A percentile compares a stretch with the other conserved stretches of the same genome.
phyloP scores from a whole-genome alignment of 2,329 filamentous ascomycete genomes.

The Myotisia sp. region DNA sequence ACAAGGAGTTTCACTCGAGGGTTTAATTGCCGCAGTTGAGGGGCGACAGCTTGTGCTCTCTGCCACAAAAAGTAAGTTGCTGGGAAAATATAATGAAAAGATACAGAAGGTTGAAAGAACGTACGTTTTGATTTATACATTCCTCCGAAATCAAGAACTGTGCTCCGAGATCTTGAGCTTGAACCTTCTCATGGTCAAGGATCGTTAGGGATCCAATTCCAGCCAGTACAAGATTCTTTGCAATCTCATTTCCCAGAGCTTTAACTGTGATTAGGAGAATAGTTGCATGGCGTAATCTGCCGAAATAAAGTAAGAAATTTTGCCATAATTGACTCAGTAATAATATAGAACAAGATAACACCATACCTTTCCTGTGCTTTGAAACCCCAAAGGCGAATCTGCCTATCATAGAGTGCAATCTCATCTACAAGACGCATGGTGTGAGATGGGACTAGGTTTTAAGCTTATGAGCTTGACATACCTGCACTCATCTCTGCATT shows the following conservation, averaged over 20 bases:
- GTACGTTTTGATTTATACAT: slow-evolving; percentile 59
- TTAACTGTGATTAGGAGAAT: slow-evolving; percentile 80
- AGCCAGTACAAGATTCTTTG: slow-evolving; percentile 91
- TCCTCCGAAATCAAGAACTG: slow-evolving; percentile 69
- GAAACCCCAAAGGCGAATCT: slow-evolving; percentile 94
- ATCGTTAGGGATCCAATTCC: slow-evolving; percentile 85
- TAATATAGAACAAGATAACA: slow-evolving; percentile 17
- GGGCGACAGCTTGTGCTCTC: slow-evolving; percentile 65
- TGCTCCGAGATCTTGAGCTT: slow-evolving; percentile 63
- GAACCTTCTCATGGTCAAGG: slow-evolving; percentile 61
- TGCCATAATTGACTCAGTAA: slow-evolving; percentile 19
- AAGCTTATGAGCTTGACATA: neutral
- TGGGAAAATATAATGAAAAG: neutral
- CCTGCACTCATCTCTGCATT: slow-evolving; percentile 2
- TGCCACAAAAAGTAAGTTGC: slow-evolving; percentile 19
- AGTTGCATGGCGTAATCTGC: slow-evolving; percentile 70
- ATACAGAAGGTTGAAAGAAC: slow-evolving; percentile 9
- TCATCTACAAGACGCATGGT: slow-evolving; percentile 48
- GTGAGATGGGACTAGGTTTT: neutral
- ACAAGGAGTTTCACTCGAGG: slow-evolving; percentile 66
- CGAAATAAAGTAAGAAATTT: neutral
- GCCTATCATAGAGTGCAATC: slow-evolving; percentile 90
- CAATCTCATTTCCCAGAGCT: slow-evolving; percentile 81
- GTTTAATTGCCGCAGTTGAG: slow-evolving; percentile 73
- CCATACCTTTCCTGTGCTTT: slow-evolving; percentile 66